Base-by-base conservation (phyloP, 495 filamentous ascomycete genomes). In the Cudoniella acicularis region DNA sequence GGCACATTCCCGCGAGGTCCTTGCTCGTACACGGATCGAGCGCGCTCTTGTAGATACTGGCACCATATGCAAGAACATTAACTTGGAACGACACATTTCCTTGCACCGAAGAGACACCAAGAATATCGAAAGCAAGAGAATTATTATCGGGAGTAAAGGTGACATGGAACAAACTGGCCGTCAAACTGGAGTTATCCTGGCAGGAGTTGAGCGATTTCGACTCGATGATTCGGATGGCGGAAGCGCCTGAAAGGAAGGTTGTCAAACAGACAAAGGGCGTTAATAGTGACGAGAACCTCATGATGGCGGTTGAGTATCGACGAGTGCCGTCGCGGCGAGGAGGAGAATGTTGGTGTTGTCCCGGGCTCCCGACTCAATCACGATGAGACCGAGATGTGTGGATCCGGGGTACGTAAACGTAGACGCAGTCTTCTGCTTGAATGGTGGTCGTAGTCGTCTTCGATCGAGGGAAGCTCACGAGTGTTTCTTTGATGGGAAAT, bases 21-120 rank as follows among this genome's bases (percentile, higher is more conserved):
- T 73, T 64, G 60, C 80, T 72, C 1, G 79, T 70, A 81, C 94
- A 98, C 18, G 92, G 94, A 70, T 96, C 73, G 52, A 98, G 64
- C 1, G 75, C 82, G 59, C 84, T 75, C 42, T 73, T 72, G 52
- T 91, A 70, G 52, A 86, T 82, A 16, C 74, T 73, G 74, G 87
- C 90, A 61, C 93, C 93, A 70, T 98, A 98, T 16, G 90, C 92
- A 48, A 85, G 78, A 54, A 96, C 79, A 24, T 81, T 72, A 55
- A 98, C 67, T 41, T 91, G 87, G 50, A 92, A 92, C 20, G 81
- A 79, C 50, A 98, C 89, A 73, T 89, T 87, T 56, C 92, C 92
- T 56, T 87, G 81, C 58, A 98, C 91, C 2, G 87, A 83, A 2
- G 94, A 96, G 1, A 89, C 85, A 57, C 90, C 92, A 64, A 88